Conservation (phyloP, 2,329 filamentous ascomycete species). For the Aspergillus pseudoglaucus region DNA sequence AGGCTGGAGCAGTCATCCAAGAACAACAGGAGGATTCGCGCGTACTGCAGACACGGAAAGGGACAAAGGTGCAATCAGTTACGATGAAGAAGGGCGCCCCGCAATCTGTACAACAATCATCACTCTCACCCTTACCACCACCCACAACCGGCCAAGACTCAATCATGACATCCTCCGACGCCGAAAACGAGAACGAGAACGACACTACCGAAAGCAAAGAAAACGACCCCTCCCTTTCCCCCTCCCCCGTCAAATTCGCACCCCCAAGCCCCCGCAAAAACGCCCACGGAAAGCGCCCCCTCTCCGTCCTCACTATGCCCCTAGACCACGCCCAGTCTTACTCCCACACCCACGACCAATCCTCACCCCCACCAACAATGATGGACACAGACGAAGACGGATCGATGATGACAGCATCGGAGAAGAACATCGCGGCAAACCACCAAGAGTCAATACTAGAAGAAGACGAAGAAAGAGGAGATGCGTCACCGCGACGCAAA, state of each 20-base stretch:
- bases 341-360: neutral
- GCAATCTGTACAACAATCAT: neutral
- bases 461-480: slow-evolving; percentile 10
- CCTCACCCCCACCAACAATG: slow-evolving; percentile 15
- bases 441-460: neutral
- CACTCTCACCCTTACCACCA: neutral
- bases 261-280: slow-evolving; percentile 33
- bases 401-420: slow-evolving; percentile 26
- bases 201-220: slow-evolving; percentile 39
- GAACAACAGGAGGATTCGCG: slow-evolving; percentile 18
- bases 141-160: slow-evolving; percentile 2
- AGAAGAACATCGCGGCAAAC: slow-evolving; percentile 35
- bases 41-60: slow-evolving; percentile 10
- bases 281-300: slow-evolving; percentile 36
- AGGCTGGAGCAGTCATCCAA: slow-evolving; percentile 24
- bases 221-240: slow-evolving; percentile 41
- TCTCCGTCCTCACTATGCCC: slow-evolving; percentile 35
- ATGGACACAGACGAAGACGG: slow-evolving; percentile 24
- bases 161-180: slow-evolving; percentile 16
- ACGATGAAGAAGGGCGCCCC: slow-evolving; percentile 23
- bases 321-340: slow-evolving; percentile 15
- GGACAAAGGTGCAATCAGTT: slow-evolving; percentile 13
- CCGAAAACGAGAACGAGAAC: slow-evolving; percentile 22
- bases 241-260: slow-evolving; percentile 26
- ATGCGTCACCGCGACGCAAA: slow-evolving; percentile 25